Base-by-base conservation (phyloP, 768 basidiomycete genomes). In the Leucogyrophana mollusca region DNA sequence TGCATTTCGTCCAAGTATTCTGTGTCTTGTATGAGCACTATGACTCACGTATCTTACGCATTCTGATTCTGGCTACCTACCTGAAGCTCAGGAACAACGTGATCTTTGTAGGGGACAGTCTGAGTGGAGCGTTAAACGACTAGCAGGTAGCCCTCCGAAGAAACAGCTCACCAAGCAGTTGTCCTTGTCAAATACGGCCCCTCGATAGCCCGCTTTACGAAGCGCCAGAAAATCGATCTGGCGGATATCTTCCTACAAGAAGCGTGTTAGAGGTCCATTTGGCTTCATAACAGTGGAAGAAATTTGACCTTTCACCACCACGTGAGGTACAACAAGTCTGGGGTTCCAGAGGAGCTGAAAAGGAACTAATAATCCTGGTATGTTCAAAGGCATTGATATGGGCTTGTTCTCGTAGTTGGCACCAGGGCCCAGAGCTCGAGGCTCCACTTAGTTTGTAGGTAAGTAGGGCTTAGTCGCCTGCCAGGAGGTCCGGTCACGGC, bases 131-230 rank as follows among this genome's bases (percentile, higher is more conserved):
- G 24, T 13, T 20, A 20, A 34, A n/a, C 2, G 0, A 11, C 6
- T 24, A 20, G 2, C 14, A 9, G 4, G 7, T 3, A 36, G n/a
- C n/a, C n/a, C n/a, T n/a, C n/a, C n/a, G n/a, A n/a, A n/a, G n/a
- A n/a, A 39, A 4, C 14, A 3, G 70, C 86, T 22, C 53, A 91
- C 95, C 54, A 98, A 68, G 60, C 95, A 98, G 57, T 99, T 98
- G 61, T 99, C 95, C 69, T 98, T 97, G 76, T 98, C 95, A 55
- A 98, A 87, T 1, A 99, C 82, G 3, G 87, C 90, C 14, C 89
- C 93, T 37, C 82, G 79, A 61, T 91, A 94, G 4, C 94, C 93
- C 7, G 83, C 80, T 46, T 73, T 72, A 47, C 77, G 77, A 32
- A 98, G 72, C 30, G 82, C 82, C 8, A 55, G 55, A 73, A 91